A percentile compares a stretch with the other conserved stretches of the same genome.
These are phyloP conservation scores for Fusarium virguliforme DNA, from an alignment of 2,329 filamentous ascomycete species.

Conservation along the genomic window DNA sequence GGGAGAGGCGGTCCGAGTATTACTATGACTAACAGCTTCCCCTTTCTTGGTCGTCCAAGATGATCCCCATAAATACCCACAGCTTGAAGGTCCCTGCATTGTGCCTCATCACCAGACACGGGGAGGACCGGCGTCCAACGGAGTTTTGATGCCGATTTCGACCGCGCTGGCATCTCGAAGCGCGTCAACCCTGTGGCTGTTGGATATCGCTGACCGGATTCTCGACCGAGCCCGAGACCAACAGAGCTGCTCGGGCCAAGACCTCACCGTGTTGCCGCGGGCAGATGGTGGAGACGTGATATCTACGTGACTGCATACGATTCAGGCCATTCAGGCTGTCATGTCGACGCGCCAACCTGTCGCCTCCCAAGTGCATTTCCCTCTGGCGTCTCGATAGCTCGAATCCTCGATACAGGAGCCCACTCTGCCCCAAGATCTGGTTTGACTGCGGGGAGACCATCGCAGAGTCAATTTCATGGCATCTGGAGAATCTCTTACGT, in stretches of 20 bases:
- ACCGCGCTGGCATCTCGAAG: neutral
- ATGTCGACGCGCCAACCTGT: no score
- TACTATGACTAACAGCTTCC: constrained; percentile 39
- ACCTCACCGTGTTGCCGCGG: neutral
- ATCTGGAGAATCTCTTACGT: neutral
- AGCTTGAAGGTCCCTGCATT: constrained; percentile 26
- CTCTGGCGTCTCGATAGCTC: neutral
- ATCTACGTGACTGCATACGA: neutral
- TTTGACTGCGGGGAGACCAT: neutral
- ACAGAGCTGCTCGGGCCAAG: neutral
- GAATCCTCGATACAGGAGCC: neutral
- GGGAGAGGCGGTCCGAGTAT: constrained; percentile 26
- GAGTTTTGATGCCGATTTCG: neutral
- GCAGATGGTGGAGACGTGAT: neutral
- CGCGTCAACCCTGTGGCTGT: neutral
- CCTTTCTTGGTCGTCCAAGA: constrained; percentile 29
- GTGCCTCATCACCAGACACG: constrained; percentile 34
- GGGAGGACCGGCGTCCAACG: constrained; percentile 5
- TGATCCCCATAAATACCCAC: constrained; percentile 37
- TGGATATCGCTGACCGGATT: neutral
- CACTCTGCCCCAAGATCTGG: neutral
- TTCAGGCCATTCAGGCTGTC: no score
- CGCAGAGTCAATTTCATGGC: neutral
- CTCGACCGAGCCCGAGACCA: neutral
- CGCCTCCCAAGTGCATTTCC: neutral